Evolutionary conservation across 2,329 filamentous ascomycete genomes (phyloP), one percentile per base, ranked within the genome.

Genomic region (Epicoccum sorghinum): DNA sequence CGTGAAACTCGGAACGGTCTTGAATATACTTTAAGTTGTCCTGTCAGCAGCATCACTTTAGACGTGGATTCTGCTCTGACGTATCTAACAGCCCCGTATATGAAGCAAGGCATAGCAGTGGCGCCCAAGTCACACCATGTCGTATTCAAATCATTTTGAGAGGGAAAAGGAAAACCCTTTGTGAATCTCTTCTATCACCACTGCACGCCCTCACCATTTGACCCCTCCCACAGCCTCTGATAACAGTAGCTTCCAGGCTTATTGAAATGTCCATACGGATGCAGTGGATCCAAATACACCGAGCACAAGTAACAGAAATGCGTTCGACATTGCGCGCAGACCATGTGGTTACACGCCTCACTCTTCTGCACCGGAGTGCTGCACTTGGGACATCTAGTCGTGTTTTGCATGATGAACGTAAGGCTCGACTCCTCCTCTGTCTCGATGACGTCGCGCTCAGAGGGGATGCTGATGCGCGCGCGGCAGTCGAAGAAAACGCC

Each of bases 231-330:
- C 9, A 52, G 12, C 8, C 43, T 22, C 10, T 42, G 42, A n/a
- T 47, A 30, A n/a, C 42, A 41, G 12, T 29, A 41, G 7, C 41
- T 29, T 0, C 42, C 42, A 27, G 2, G 2, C 5, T n/a, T 14
- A 24, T 36, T 36, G 29, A 52, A 52, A 22, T 47, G 42, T 13
- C 22, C 23, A 4, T 52, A 52, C 2, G 30, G 24, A 37, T 37
- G 14, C 6, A 6, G n/a, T 13, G 36, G 42, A 23, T 47, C 12
- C 24, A 52, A 29, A 4, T 24, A 42, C 10, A 12, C 9, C 10
- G 49, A 47, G n/a, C 49, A 52, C 7, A 52, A 7, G 12, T 38
- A 46, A 37, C 42, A 52, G 10, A 52, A 52, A 8, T 42, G 30
- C 23, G 42, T 5, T 3, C 13, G 29, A 25, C 49, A 52, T 24